These are phyloP conservation scores for Endogone sp. DNA, from an alignment of 192 early-diverging fungal genomes.

Conservation along the genomic window DNA sequence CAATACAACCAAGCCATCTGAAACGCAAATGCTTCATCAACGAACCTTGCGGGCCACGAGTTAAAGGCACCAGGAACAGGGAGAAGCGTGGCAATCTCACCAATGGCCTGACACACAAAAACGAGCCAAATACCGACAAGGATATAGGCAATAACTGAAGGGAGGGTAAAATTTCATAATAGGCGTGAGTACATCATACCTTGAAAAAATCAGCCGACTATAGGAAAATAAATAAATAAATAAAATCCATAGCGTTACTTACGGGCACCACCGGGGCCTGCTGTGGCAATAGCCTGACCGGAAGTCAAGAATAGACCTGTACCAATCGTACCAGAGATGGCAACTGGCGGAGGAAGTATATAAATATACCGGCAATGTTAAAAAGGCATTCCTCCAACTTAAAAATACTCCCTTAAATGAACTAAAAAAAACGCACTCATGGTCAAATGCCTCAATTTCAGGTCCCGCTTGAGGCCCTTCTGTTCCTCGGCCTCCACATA, in stretches of 20 bases:
- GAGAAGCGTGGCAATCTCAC: conserved; percentile 84
- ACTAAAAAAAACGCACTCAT: too few species aligned
- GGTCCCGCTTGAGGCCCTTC: conserved; percentile 50
- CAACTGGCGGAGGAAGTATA: conserved; percentile 31
- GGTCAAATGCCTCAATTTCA: conserved; percentile 68
- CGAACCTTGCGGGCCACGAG: conserved; percentile 71
- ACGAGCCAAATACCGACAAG: conserved; percentile 70
- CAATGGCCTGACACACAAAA: conserved; percentile 74
- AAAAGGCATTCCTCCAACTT: neutral
- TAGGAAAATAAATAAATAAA: neutral
- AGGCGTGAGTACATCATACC: too few species aligned
- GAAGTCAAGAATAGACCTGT: conserved; percentile 85
- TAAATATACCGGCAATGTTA: neutral
- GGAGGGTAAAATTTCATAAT: too few species aligned
- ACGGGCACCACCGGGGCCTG: conserved; percentile 66
- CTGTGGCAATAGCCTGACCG: conserved; percentile 66
- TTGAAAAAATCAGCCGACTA: neutral
- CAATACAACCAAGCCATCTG: conserved; percentile 62
- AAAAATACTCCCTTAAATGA: neutral
- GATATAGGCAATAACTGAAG: conserved; percentile 59
- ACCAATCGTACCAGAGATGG: conserved; percentile 74
- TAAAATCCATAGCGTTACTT: neutral
- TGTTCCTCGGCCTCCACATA: neutral
- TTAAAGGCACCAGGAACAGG: conserved; percentile 83
- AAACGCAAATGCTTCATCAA: conserved; percentile 83